Evolutionary conservation across 768 basidiomycete species (phyloP), one percentile per base, ranked within the genome.

Genomic region (Trametes maxima): DNA sequence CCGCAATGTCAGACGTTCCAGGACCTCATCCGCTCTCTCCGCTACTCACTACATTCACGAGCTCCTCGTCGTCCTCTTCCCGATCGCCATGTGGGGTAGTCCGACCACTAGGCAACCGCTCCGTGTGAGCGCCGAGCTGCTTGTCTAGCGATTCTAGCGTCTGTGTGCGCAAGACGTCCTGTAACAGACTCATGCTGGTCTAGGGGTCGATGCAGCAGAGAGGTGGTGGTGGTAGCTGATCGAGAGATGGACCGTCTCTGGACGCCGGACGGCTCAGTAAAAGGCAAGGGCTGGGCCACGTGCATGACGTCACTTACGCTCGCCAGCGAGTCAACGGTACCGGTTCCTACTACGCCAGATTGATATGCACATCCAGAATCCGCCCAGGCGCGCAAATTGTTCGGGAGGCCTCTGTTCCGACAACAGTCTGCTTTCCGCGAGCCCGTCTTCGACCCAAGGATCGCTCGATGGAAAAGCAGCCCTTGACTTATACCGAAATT

Each of bases 31-130:
- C 28, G 42, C 40, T n/a, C 8, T 28, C 44, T 39, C 43, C 37
- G 22, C 61, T 33, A 81, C 88, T 60, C 70, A 90, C 88, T 35
- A 92, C 89, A 67, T 83, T 84, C 68, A 92, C 82, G 60, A 88
- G 77, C 68, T 64, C 62, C 21, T 89, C 88, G 65, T 91, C 85
- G 64, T 78, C 87, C 69, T 88, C 86, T 43, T 82, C 80, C 53
- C 76, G 78, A 55, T 80, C 79, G 51, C 73, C 71, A 36, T 67
- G 63, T 17, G 69, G 62, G 28, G 65, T 58, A 50, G 25, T 57
- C 57, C 65, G 59, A 6, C 65, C 65, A 28, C 56, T 65, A 22
- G 42, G 35, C 0, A 11, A 33, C 36, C 37, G 52, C 62, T 28
- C 54, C 45, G 25, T 60, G 59, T 62, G 35, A 3, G 57, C 40